phyloP scores from a whole-genome alignment of 306 rosid genomes.

The Cicer bijugum region DNA sequence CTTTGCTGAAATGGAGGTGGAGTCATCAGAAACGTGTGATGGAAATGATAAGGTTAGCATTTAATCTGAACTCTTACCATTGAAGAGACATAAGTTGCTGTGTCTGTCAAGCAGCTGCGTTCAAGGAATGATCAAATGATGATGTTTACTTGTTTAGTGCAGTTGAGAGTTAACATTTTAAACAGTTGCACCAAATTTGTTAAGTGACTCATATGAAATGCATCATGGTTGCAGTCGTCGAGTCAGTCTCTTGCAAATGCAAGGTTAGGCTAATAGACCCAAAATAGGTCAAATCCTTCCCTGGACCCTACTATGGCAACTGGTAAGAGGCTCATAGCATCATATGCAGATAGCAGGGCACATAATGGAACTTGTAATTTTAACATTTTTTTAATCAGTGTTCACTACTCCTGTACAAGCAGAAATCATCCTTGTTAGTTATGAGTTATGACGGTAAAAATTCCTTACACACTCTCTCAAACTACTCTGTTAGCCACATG shows the following conservation, averaged over 20 bases:
- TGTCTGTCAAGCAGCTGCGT: constrained; percentile 9
- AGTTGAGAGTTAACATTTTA: constrained; percentile 6
- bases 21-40: constrained; percentile 57
- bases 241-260: constrained; percentile 19
- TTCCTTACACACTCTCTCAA: neutral
- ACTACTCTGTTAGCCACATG: constrained; percentile 3
- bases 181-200: constrained; percentile 24
- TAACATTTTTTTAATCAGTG: neutral
- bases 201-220: constrained; percentile 26
- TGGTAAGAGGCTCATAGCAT: neutral
- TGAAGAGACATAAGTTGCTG: constrained; percentile 20
- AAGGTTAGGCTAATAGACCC: neutral
- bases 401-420: constrained; percentile 7
- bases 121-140: constrained; percentile 25
- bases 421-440: neutral
- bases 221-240: neutral
- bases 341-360: neutral
- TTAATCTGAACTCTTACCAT: constrained; percentile 34
- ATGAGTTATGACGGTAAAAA: neutral
- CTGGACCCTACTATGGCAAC: neutral
- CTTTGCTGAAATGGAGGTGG: constrained; percentile 96
- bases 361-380: constrained; percentile 6
- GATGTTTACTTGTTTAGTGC: constrained; percentile 11
- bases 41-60: constrained; percentile 67
- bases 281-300: neutral